A percentile compares a stretch with the other conserved stretches of the same genome.
phyloP scores from a whole-genome alignment of 768 basidiomycete genomes.

The Saitozyma podzolica region DNA sequence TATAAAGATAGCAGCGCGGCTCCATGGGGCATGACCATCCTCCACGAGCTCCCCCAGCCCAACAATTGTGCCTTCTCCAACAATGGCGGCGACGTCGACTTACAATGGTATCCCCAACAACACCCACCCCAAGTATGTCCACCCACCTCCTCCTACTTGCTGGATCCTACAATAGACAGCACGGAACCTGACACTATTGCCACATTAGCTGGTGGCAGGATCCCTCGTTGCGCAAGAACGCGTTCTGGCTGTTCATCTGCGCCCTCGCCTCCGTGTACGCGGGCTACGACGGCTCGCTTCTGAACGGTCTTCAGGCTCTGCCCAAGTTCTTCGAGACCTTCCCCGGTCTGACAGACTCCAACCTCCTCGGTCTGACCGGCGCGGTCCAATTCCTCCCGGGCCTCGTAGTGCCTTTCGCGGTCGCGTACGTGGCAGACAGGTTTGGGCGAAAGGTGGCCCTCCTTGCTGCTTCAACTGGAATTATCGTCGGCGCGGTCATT shows the following conservation, averaged over 20 bases:
- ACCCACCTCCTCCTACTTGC: no score
- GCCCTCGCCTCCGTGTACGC: not conserved
- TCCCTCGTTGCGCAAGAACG: not conserved
- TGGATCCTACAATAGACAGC: no score
- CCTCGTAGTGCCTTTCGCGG: not conserved
- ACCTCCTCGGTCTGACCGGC: constrained; percentile 19
- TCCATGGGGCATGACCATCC: no score
- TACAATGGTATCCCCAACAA: no score
- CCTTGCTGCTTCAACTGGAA: constrained; percentile 4
- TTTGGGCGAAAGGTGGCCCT: constrained; percentile 9
- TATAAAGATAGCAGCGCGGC: no score
- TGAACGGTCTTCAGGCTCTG: not conserved
- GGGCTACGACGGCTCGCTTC: not conserved
- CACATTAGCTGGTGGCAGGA: not conserved
- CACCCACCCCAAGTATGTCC: no score
- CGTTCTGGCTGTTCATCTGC: constrained; percentile 1
- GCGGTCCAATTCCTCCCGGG: constrained; percentile 15
- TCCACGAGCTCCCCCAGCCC: no score
- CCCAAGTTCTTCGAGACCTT: not conserved
- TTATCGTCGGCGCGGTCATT: constrained; percentile 9
- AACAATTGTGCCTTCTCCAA: no score
- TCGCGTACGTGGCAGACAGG: constrained; percentile 2
- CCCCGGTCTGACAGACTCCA: no score
- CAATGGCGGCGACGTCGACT: no score
- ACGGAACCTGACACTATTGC: no score